Evolutionary conservation across 345 rosid genomes (phyloP).

Genomic region (Populus pruinosa): DNA sequence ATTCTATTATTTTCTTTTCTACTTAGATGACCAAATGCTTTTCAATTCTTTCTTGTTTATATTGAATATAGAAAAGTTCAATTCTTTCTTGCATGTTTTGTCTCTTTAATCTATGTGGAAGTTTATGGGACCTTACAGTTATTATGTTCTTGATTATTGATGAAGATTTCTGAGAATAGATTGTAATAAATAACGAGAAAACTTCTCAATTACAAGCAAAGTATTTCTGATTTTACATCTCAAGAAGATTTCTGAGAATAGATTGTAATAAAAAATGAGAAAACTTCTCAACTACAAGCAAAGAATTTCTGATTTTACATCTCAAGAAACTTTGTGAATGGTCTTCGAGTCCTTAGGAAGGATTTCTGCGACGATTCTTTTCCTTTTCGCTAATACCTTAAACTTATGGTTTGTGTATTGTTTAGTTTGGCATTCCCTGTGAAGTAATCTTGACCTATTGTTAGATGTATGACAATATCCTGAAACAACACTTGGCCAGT

Average conservation of each 20-base stretch:
- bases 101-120: neutral
- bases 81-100: neutral
- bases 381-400: neutral
- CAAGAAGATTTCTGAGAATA: neutral
- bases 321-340: slow-evolving; percentile 6
- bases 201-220: neutral
- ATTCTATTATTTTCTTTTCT: neutral
- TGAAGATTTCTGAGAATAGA: neutral
- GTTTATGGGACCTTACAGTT: neutral
- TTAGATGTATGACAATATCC: neutral
- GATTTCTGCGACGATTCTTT: neutral
- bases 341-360: neutral
- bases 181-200: neutral
- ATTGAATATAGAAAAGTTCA: neutral
- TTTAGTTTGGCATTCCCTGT: neutral
- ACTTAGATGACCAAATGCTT: neutral
- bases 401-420: neutral
- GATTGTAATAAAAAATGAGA: neutral
- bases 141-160: neutral
- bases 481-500: neutral
- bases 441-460: neutral
- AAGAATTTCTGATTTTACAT: slow-evolving; percentile 1
- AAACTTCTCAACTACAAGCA: neutral
- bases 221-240: neutral
- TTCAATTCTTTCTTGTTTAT: neutral